Percentiles rank a stretch among this genome's conserved stretches.
Conservation (phyloP, 768 basidiomycete species). For the Krasilnikovozyma curviuscula region DNA sequence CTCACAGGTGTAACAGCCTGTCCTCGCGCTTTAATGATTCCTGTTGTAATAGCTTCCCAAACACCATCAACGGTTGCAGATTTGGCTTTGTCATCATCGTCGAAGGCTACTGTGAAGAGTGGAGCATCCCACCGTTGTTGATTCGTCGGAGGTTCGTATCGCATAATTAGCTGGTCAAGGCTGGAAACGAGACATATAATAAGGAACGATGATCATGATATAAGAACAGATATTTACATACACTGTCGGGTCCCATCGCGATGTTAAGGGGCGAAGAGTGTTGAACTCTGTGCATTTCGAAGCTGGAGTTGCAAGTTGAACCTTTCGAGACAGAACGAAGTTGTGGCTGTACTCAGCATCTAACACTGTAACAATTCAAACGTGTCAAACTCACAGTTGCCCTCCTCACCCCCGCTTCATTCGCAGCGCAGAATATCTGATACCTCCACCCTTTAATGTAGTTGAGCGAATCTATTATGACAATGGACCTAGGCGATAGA, state of each 20-base stretch:
- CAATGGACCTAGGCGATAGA: constrained; percentile 49
- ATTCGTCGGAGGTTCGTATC: constrained; percentile 90
- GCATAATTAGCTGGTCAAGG: constrained; percentile 63
- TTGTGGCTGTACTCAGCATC: too few relatives aligned
- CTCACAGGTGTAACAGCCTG: constrained; percentile 56
- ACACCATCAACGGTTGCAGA: constrained; percentile 45
- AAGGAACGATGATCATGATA: background rate
- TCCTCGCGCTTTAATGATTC: constrained; percentile 68
- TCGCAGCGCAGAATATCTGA: constrained; percentile 88
- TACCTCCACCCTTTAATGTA: constrained; percentile 83
- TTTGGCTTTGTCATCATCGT: constrained; percentile 34
- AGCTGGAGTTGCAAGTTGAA: too few relatives aligned
- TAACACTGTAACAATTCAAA: too few relatives aligned
- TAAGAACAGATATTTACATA: too few relatives aligned
- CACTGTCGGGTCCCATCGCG: too few relatives aligned
- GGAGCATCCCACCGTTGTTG: constrained; percentile 99
- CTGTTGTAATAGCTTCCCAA: constrained; percentile 61
- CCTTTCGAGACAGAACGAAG: too few relatives aligned
- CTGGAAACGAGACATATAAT: constrained; percentile 27
- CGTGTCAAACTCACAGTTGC: constrained; percentile 49
- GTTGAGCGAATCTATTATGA: constrained; percentile 79
- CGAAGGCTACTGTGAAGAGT: constrained; percentile 63
- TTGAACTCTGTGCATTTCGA: too few relatives aligned
- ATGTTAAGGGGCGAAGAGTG: background rate
- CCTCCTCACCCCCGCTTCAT: constrained; percentile 64